phyloP scores from a whole-genome alignment of 2,329 filamentous ascomycete species.

The Fusarium austroafricanum region DNA sequence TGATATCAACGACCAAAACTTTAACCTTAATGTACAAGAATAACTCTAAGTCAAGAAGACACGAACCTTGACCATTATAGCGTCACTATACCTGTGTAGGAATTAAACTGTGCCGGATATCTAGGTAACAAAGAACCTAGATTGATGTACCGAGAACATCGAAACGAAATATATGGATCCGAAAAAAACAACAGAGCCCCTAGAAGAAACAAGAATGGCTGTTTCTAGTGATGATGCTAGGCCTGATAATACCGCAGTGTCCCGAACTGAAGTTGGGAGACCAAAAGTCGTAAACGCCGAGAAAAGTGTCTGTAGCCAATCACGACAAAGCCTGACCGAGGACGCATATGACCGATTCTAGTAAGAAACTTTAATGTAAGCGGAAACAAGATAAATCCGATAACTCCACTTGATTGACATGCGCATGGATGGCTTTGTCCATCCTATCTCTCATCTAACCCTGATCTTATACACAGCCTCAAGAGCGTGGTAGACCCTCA shows the following conservation, averaged over 20 bases:
- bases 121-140: background rate
- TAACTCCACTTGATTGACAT: constrained; percentile 2
- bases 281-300: background rate
- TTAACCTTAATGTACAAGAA: background rate
- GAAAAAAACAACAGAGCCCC: background rate
- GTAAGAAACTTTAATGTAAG: constrained; percentile 7
- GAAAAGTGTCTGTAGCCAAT: background rate
- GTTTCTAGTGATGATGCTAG: background rate
- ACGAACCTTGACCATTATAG: no score
- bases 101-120: background rate
- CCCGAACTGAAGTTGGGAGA: background rate
- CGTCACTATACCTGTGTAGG: background rate
- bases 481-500: background rate
- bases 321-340: background rate
- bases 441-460: constrained; percentile 11
- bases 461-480: constrained; percentile 23
- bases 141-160: background rate
- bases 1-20: background rate
- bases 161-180: background rate
- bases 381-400: constrained; percentile 2
- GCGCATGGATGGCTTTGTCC: constrained; percentile 1
- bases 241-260: background rate
- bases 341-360: constrained; percentile 1
- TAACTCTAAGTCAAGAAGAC: no score
- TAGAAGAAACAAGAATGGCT: background rate